Percentiles rank a stretch among this genome's conserved stretches.
phyloP scores from a whole-genome alignment of 129 eudicot genomes.

The Scalesia atractyloides region DNA sequence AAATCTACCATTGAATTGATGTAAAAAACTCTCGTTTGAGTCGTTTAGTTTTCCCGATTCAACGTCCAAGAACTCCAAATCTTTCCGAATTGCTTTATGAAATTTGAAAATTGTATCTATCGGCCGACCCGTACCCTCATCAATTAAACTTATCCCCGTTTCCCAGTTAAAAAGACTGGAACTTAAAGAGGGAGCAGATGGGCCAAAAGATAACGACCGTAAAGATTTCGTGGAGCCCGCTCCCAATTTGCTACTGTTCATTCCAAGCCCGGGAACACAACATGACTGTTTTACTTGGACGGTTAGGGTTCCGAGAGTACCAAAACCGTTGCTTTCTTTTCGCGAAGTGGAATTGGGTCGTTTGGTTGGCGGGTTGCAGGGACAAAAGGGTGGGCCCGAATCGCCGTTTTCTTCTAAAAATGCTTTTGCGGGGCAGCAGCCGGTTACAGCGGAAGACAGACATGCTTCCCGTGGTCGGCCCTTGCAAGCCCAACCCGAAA shows the following conservation, averaged over 20 bases:
- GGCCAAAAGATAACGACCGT: slow-evolving; percentile 83
- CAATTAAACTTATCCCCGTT: slow-evolving; percentile 64
- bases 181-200: slow-evolving; percentile 83
- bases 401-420: slow-evolving; percentile 38
- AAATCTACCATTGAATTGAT: slow-evolving; percentile 90
- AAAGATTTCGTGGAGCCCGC: slow-evolving; percentile 71
- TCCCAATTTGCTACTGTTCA: slow-evolving; percentile 60
- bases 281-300: slow-evolving; percentile 68
- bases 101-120: slow-evolving; percentile 93
- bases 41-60: slow-evolving; percentile 88
- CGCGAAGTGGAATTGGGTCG: slow-evolving; percentile 37
- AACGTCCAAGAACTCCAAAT: slow-evolving; percentile 84
- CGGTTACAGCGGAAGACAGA: slow-evolving; percentile 63
- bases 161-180: slow-evolving; percentile 97
- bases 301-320: slow-evolving; percentile 29
- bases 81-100: slow-evolving; percentile 96
- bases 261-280: slow-evolving; percentile 96
- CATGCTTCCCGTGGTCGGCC: slow-evolving; percentile 71
- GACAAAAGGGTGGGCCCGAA: slow-evolving; percentile 30
- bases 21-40: slow-evolving; percentile 68
- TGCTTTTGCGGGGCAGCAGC: slow-evolving; percentile 76
- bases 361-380: slow-evolving; percentile 52
- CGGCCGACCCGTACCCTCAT: slow-evolving; percentile 70
- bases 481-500: slow-evolving; percentile 99
- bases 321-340: slow-evolving; percentile 42